Evolutionary conservation across 2,329 filamentous ascomycete species (phyloP).

Genomic region (Arthroderma uncinatum): DNA sequence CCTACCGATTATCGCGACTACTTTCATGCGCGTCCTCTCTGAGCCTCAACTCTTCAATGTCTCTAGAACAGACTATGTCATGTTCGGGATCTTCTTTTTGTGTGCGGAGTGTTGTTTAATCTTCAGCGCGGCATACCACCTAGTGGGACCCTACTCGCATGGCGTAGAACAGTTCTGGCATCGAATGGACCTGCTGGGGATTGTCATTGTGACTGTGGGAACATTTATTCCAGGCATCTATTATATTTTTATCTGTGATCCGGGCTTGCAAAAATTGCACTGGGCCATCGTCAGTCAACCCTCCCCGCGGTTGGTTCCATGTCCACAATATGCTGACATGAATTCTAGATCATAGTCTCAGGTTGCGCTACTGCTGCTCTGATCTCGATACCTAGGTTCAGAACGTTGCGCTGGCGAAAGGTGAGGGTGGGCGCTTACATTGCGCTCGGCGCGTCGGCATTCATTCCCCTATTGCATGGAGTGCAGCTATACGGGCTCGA

Average conservation of each 20-base stretch:
- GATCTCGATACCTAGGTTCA: slow-evolving; percentile 10
- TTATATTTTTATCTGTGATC: slow-evolving; percentile 12
- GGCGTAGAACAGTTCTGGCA: slow-evolving; percentile 14
- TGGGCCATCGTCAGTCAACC: slow-evolving; percentile 12
- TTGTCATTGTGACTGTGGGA: slow-evolving; percentile 13
- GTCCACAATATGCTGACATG: slow-evolving; percentile 8
- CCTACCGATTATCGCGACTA: slow-evolving; percentile 12
- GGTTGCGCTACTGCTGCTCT: slow-evolving; percentile 8
- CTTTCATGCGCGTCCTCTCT: slow-evolving; percentile 10
- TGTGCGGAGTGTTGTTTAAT: slow-evolving; percentile 14
- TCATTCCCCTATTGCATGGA: background rate
- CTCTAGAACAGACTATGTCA: slow-evolving; percentile 12
- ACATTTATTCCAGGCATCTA: slow-evolving; percentile 12
- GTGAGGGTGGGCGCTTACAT: background rate
- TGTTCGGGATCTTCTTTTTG: slow-evolving; percentile 15
- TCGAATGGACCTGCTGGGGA: slow-evolving; percentile 13
- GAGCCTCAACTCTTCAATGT: slow-evolving; percentile 14
- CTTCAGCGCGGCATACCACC: slow-evolving; percentile 12
- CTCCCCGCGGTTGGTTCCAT: slow-evolving; percentile 8
- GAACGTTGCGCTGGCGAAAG: slow-evolving; percentile 9
- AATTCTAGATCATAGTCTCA: slow-evolving; percentile 6
- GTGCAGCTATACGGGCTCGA: background rate
- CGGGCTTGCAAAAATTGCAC: slow-evolving; percentile 11
- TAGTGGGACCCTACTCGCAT: slow-evolving; percentile 11
- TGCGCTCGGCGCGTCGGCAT: background rate